Evolutionary conservation across 129 eudicot genomes (phyloP).

Genomic region (Chrysanthemum lavandulifolium): DNA sequence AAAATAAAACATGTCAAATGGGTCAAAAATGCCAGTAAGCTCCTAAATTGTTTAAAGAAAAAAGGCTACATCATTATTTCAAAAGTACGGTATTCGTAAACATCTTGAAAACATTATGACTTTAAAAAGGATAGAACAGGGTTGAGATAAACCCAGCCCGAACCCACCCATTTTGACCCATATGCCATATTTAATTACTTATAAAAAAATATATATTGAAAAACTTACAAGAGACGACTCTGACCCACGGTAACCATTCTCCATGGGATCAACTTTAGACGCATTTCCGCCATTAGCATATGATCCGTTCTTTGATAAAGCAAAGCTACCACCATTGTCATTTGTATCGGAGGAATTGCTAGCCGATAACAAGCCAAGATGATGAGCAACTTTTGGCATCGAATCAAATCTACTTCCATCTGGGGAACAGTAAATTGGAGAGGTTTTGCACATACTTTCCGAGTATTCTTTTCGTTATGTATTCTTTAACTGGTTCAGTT

Average conservation of each 20-base stretch:
- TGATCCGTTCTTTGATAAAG: too few species aligned
- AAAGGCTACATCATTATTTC: neutral
- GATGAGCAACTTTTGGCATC: constrained; percentile 60
- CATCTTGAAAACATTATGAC: neutral
- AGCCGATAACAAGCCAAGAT: constrained; percentile 45
- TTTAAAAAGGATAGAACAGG: neutral
- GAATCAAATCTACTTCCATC: constrained; percentile 66
- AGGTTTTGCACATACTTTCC: constrained; percentile 36
- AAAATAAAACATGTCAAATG: too few species aligned
- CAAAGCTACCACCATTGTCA: neutral
- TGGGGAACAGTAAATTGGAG: constrained; percentile 63
- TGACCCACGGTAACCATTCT: too few species aligned
- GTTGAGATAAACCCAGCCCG: constrained; percentile 9
- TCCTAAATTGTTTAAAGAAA: neutral
- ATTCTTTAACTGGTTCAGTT: too few species aligned
- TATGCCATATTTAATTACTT: too few species aligned
- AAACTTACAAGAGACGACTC: too few species aligned
- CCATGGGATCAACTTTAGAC: neutral
- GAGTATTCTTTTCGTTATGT: constrained; percentile 16
- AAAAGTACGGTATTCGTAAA: neutral
- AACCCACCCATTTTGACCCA: too few species aligned
- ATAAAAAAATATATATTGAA: too few species aligned
- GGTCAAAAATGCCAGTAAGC: too few species aligned
- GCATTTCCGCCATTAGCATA: too few species aligned
- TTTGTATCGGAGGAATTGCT: constrained; percentile 34